Percentiles rank a stretch among this genome's conserved stretches.
Evolutionary conservation across 2,329 filamentous ascomycete species (phyloP).

Genomic region (Neurospora sp.): DNA sequence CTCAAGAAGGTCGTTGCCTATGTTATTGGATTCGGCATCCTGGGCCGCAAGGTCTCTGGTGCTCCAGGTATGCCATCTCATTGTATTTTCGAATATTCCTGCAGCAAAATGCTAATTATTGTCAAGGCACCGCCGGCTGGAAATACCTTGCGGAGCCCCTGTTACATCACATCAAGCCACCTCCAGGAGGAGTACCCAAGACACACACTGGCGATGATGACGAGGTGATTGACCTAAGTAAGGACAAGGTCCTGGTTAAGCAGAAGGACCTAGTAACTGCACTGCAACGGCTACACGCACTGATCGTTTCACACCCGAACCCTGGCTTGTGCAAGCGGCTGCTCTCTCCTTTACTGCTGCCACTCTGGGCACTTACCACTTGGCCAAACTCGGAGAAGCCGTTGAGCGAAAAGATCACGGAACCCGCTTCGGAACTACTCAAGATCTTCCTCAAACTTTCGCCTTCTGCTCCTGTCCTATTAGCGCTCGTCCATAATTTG

Average conservation of each 20-base stretch:
- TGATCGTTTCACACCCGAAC: constrained; percentile 56
- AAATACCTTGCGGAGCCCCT: constrained; percentile 17
- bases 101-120: constrained; percentile 12
- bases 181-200: constrained; percentile 1
- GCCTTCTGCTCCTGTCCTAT: constrained; percentile 39
- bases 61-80: constrained; percentile 41
- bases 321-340: constrained; percentile 55
- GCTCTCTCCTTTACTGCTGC: constrained; percentile 45
- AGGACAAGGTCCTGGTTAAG: constrained; percentile 34
- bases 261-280: constrained; percentile 38
- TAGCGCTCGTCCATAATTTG: constrained; percentile 41
- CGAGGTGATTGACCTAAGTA: constrained; percentile 37
- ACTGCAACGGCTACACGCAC: constrained; percentile 43
- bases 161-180: constrained; percentile 14
- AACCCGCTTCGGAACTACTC: constrained; percentile 40
- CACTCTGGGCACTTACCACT: constrained; percentile 54
- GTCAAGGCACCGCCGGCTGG: constrained; percentile 17
- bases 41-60: constrained; percentile 54
- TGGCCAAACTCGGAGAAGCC: constrained; percentile 30
- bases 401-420: constrained; percentile 27
- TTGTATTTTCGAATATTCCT: neutral
- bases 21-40: constrained; percentile 56
- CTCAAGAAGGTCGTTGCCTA: constrained; percentile 50
- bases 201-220: constrained; percentile 16
- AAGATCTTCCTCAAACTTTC: constrained; percentile 49